Evolutionary conservation across 768 basidiomycete species (phyloP).

Genomic region (Nidularia sp.): DNA sequence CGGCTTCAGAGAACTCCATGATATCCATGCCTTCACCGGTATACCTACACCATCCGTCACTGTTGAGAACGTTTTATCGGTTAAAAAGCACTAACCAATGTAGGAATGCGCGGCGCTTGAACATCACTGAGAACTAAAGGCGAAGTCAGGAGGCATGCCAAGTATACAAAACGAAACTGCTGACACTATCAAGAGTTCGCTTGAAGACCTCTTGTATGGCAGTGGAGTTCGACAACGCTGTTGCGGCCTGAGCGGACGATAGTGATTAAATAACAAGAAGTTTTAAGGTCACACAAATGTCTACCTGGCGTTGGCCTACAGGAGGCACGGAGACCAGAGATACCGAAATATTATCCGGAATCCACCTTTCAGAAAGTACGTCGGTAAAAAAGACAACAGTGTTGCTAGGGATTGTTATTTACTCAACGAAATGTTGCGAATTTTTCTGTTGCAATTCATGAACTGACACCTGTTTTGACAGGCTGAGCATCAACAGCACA

Average conservation of each 20-base stretch:
- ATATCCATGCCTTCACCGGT: conserved; percentile 89
- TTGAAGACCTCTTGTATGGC: conserved; percentile 85
- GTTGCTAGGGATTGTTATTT: conserved; percentile 16
- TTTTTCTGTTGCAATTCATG: conserved; percentile 73
- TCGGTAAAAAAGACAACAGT: neutral
- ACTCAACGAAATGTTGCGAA: conserved; percentile 79
- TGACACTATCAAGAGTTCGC: conserved; percentile 60
- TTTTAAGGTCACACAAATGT: conserved; percentile 7
- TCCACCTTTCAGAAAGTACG: conserved; percentile 54
- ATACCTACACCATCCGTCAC: conserved; percentile 39
- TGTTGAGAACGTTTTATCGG: neutral
- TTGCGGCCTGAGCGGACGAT: conserved; percentile 45
- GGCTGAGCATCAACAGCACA: conserved; percentile 16
- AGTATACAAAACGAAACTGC: conserved; percentile 3
- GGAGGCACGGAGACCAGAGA: conserved; percentile 82
- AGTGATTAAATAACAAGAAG: conserved; percentile 6
- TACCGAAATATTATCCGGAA: conserved; percentile 86
- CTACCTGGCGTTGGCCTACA: conserved; percentile 68
- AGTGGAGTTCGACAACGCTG: conserved; percentile 74
- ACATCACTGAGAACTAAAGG: conserved; percentile 72
- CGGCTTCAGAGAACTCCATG: conserved; percentile 84
- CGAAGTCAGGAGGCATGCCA: conserved; percentile 3
- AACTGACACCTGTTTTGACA: conserved; percentile 53
- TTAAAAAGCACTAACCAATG: conserved; percentile 52
- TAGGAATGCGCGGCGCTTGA: conserved; percentile 79